Conservation (phyloP, 768 basidiomycete species). For the Termitomyces heimii region DNA sequence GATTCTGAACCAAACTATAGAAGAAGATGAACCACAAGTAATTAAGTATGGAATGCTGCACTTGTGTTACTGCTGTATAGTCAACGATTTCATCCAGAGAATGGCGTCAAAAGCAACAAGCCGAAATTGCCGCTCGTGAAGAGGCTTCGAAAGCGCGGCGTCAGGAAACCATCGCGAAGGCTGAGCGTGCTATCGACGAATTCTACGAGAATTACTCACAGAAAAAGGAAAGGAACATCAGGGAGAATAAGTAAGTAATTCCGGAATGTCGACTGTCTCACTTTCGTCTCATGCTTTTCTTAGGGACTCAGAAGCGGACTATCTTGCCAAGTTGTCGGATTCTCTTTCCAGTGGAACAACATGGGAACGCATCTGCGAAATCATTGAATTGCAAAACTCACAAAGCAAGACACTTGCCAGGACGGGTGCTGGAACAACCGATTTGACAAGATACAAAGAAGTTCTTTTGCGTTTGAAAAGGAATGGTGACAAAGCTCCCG, state of each 20-base stretch:
- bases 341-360: constrained; percentile 86
- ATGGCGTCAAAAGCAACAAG: constrained; percentile 85
- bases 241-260: constrained; percentile 84
- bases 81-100: constrained; percentile 36
- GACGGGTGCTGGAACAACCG: constrained; percentile 81
- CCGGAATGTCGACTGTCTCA: not conserved
- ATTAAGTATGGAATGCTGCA: constrained; percentile 55
- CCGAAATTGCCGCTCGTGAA: constrained; percentile 79
- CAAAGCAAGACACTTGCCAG: constrained; percentile 95
- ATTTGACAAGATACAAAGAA: constrained; percentile 88
- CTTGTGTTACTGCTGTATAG: not conserved
- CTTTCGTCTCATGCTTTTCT: not conserved
- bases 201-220: constrained; percentile 86
- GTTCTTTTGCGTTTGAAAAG: constrained; percentile 83
- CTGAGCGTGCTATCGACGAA: constrained; percentile 82
- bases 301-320: constrained; percentile 86
- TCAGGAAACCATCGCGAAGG: constrained; percentile 78
- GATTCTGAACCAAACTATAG: constrained; percentile 58
- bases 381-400: constrained; percentile 88
- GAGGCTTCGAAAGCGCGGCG: constrained; percentile 70
- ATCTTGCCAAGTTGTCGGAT: constrained; percentile 63
- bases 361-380: constrained; percentile 89
- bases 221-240: constrained; percentile 86
- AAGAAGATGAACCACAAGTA: constrained; percentile 81
- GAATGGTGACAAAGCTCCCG: constrained; percentile 88